Conservation (phyloP, 495 filamentous ascomycete genomes). For the Aspergillus cristatus region DNA sequence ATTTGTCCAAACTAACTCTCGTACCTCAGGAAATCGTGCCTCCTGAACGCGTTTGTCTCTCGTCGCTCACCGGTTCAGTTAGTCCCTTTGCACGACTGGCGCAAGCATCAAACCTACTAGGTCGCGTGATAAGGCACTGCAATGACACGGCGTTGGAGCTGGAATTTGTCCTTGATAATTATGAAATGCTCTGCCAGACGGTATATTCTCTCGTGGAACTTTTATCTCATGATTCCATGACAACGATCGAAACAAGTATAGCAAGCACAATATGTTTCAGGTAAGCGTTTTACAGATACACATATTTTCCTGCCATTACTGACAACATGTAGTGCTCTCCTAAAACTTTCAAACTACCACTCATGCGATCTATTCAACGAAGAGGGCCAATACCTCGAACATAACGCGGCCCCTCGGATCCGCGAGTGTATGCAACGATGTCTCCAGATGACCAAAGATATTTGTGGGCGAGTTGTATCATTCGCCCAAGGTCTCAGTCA, state of each 20-base stretch:
- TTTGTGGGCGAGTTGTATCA: not conserved
- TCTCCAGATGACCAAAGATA: not conserved
- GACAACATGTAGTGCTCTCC: not conserved
- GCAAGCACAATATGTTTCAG: not conserved
- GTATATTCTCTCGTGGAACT: constrained; percentile 1
- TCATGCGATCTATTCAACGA: not conserved
- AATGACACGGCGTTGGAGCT: not conserved
- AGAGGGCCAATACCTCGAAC: not conserved
- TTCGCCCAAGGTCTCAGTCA: not conserved
- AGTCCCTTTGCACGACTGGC: constrained; percentile 1
- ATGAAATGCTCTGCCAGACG: not conserved
- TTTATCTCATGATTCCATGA: not conserved
- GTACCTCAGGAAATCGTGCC: not conserved
- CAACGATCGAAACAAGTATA: not conserved
- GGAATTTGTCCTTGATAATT: not conserved
- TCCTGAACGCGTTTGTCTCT: not conserved
- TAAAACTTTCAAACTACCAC: not conserved
- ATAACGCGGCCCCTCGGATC: not conserved
- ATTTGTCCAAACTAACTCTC: too few relatives aligned
- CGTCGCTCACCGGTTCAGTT: not conserved
- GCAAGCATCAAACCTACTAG: constrained; percentile 1
- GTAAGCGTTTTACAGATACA: not conserved
- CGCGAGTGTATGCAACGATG: not conserved
- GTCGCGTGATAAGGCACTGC: constrained; percentile 1
- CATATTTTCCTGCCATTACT: not conserved